phyloP scores from a whole-genome alignment of 2,329 filamentous ascomycete species.

The Zymoseptoria ardabiliae region DNA sequence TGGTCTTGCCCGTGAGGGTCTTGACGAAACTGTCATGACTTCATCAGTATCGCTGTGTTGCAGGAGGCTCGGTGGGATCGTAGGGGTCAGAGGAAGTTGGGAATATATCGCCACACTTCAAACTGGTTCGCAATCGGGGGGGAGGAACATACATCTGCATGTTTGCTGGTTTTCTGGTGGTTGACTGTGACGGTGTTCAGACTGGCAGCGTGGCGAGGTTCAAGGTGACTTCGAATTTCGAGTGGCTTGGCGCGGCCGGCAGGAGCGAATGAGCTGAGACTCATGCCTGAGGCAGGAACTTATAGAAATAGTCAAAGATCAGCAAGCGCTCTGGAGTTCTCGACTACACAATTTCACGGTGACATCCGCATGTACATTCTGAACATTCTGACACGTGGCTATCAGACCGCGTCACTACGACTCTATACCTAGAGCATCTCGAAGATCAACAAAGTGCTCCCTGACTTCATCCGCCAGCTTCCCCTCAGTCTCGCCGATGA shows the following conservation, averaged over 20 bases:
- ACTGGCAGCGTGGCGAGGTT: too few relatives aligned
- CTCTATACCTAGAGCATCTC: constrained; percentile 25
- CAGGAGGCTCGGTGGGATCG: not conserved
- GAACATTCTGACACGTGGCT: too few relatives aligned
- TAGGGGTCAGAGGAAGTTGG: not conserved
- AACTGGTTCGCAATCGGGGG: not conserved
- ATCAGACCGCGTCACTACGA: constrained; percentile 2
- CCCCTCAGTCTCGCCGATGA: constrained; percentile 65
- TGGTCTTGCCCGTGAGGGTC: constrained; percentile 99
- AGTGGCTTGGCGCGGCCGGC: too few relatives aligned
- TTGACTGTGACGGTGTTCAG: too few relatives aligned
- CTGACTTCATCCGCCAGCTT: constrained; percentile 69
- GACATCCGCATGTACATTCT: too few relatives aligned
- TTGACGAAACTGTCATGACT: constrained; percentile 79
- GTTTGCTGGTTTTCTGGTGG: not conserved
- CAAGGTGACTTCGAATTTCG: too few relatives aligned
- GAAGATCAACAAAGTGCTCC: constrained; percentile 62
- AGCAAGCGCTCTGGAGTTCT: too few relatives aligned
- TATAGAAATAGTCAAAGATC: too few relatives aligned
- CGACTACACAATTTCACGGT: too few relatives aligned
- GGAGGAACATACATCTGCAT: not conserved
- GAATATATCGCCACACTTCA: not conserved
- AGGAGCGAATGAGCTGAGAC: not conserved
- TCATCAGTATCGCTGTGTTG: not conserved
- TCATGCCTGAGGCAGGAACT: not conserved